A percentile compares a stretch with the other conserved stretches of the same genome.
phyloP scores from a whole-genome alignment of 2,329 filamentous ascomycete genomes.

The Cercospora citrullina region DNA sequence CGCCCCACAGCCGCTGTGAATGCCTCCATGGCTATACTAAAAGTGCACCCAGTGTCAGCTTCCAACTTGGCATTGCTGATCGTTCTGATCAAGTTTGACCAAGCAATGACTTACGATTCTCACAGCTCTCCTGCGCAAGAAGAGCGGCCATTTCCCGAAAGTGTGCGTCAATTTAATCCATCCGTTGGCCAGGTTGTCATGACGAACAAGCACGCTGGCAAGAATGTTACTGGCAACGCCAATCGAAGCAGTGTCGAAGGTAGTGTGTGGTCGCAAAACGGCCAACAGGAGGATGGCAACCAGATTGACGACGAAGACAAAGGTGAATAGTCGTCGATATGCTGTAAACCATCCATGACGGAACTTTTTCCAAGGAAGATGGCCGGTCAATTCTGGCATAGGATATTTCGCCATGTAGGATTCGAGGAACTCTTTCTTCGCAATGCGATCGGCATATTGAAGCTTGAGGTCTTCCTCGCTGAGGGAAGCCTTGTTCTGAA shows the following conservation, averaged over 20 bases:
- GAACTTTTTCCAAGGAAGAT: slow-evolving; percentile 27
- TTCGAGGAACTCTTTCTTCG: slow-evolving; percentile 29
- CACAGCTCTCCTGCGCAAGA: slow-evolving; percentile 4
- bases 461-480: neutral
- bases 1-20: slow-evolving; percentile 42
- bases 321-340: slow-evolving; percentile 38
- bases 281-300: slow-evolving; percentile 29
- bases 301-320: slow-evolving; percentile 34
- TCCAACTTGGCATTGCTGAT: too few species aligned
- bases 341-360: slow-evolving; percentile 36
- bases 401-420: slow-evolving; percentile 24
- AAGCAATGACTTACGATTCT: neutral
- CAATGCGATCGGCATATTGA: slow-evolving; percentile 22
- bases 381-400: slow-evolving; percentile 24
- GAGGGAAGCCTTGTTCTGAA: neutral
- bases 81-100: too few species aligned
- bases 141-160: slow-evolving; percentile 18
- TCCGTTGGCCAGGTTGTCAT: slow-evolving; percentile 45
- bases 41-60: slow-evolving; percentile 36
- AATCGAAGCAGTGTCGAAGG: slow-evolving; percentile 23
- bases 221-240: slow-evolving; percentile 40
- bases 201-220: slow-evolving; percentile 40
- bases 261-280: slow-evolving; percentile 5
- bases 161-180: slow-evolving; percentile 37
- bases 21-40: slow-evolving; percentile 43